phyloP scores from a whole-genome alignment of 2,329 filamentous ascomycete species.

The Venturia oleaginea region DNA sequence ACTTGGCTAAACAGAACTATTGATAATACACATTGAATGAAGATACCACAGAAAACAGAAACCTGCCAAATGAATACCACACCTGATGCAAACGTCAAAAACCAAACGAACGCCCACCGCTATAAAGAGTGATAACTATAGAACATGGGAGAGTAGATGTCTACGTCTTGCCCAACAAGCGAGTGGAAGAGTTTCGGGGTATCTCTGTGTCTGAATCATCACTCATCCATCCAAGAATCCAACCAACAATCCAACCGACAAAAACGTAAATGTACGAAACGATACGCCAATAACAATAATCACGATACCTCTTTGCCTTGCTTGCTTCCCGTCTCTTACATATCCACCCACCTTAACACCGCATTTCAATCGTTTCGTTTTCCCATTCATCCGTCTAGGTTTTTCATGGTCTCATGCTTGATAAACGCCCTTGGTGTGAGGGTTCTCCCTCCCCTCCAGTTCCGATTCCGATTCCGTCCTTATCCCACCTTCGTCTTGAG shows the following conservation, averaged over 20 bases:
- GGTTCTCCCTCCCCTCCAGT: not conserved
- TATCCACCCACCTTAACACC: not conserved
- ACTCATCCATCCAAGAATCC: not conserved
- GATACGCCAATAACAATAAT: not conserved
- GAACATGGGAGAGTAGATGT: not conserved
- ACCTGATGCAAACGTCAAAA: not conserved
- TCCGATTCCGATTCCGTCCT: not conserved
- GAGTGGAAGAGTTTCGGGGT: constrained; percentile 5
- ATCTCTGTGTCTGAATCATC: not conserved
- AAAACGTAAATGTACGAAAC: not conserved
- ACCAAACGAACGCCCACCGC: not conserved
- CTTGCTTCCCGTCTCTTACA: not conserved
- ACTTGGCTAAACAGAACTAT: not conserved
- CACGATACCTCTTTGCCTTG: not conserved
- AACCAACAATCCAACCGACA: not conserved
- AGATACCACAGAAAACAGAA: not conserved
- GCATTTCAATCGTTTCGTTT: not conserved
- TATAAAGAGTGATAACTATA: not conserved
- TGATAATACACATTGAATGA: not conserved
- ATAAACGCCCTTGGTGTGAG: not conserved
- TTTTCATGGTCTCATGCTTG: not conserved
- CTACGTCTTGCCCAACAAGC: constrained; percentile 4
- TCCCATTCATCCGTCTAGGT: not conserved
- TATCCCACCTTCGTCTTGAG: not conserved
- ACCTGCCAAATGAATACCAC: not conserved